These are phyloP conservation scores for Oxytropis ochrocephala DNA, from an alignment of 306 rosid species.

Conservation along the genomic window DNA sequence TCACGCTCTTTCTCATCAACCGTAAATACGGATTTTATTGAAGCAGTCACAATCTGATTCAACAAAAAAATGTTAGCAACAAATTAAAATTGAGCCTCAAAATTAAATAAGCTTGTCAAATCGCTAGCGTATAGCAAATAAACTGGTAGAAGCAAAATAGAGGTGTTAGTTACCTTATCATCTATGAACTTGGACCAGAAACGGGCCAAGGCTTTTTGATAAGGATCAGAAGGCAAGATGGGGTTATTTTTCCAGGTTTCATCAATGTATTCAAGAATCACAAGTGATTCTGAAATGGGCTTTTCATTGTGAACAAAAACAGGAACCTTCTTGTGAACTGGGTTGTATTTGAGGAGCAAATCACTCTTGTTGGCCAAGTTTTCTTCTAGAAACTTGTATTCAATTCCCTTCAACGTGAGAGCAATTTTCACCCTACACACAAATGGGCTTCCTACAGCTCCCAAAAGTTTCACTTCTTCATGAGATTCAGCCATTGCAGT, in stretches of 20 bases:
- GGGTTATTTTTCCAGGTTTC: not conserved
- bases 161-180: slow-evolving; percentile 40
- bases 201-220: slow-evolving; percentile 43
- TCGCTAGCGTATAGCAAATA: too few relatives aligned
- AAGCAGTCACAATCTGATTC: too few relatives aligned
- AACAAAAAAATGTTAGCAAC: too few relatives aligned
- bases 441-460: slow-evolving; percentile 36
- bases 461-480: slow-evolving; percentile 33
- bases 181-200: slow-evolving; percentile 61
- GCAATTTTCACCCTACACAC: slow-evolving; percentile 39
- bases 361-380: slow-evolving; percentile 34
- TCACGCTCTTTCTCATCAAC: too few relatives aligned
- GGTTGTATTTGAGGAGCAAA: slow-evolving; percentile 45
- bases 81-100: too few relatives aligned
- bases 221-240: slow-evolving; percentile 8
- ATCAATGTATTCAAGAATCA: slow-evolving; percentile 7
- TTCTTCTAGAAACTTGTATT: slow-evolving; percentile 35
- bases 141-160: too few relatives aligned
- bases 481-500: slow-evolving; percentile 10
- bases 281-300: not conserved
- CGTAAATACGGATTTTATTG: too few relatives aligned
- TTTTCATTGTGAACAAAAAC: not conserved
- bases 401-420: slow-evolving; percentile 49
- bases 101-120: too few relatives aligned
- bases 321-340: slow-evolving; percentile 50